Conservation (phyloP, 345 rosid genomes). For the Lumnitzera racemosa region DNA sequence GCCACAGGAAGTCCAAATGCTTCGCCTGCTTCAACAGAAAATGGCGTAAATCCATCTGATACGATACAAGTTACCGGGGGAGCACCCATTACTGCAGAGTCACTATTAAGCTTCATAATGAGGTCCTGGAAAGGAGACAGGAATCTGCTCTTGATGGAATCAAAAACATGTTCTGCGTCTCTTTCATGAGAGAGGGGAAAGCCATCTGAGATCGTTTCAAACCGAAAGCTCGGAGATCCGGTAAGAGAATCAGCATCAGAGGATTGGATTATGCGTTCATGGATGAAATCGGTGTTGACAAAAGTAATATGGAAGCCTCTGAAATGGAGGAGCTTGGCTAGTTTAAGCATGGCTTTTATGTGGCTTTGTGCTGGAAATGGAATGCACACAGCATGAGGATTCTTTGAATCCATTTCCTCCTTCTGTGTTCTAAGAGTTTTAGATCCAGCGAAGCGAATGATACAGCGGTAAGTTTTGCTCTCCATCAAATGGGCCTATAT, state of each 20-base stretch:
- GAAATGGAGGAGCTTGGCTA: constrained; percentile 34
- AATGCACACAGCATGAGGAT: constrained; percentile 23
- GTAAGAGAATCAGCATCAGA: constrained; percentile 7
- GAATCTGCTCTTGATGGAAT: constrained; percentile 8
- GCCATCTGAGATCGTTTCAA: constrained; percentile 27
- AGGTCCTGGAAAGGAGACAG: constrained; percentile 19
- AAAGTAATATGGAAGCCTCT: constrained; percentile 31
- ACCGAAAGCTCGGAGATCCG: constrained; percentile 11
- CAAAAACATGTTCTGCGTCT: constrained; percentile 4
- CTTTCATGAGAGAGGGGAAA: constrained; percentile 18
- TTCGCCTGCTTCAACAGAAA: constrained; percentile 17
- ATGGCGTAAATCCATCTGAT: constrained; percentile 21
- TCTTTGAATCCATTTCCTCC: not conserved
- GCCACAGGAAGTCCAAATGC: constrained; percentile 21
- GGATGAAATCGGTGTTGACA: constrained; percentile 28
- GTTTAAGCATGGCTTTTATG: constrained; percentile 25
- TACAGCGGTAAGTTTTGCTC: too few species aligned
- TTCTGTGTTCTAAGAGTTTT: too few species aligned
- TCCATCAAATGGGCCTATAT: too few species aligned
- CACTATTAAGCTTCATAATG: constrained; percentile 12
- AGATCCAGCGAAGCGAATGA: too few species aligned
- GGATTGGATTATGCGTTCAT: constrained; percentile 16
- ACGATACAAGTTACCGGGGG: constrained; percentile 27
- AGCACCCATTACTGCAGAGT: not conserved
- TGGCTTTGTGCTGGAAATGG: constrained; percentile 41